These are phyloP conservation scores for Sugiyamaella lignohabitans DNA, from an alignment of 805 yeast species.

Conservation along the genomic window DNA sequence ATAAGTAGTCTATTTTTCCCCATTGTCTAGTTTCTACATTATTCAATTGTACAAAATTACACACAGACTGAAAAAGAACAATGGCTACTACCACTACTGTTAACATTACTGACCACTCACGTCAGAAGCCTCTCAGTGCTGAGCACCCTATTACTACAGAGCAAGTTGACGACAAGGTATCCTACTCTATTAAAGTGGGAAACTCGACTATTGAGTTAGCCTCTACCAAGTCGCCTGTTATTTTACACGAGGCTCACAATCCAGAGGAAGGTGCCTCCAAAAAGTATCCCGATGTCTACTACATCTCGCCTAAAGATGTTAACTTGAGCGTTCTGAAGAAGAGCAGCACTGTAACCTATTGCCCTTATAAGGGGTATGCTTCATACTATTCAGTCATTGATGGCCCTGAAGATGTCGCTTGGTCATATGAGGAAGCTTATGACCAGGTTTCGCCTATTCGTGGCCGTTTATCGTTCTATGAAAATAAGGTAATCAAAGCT, in stretches of 20 bases:
- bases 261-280: conserved; percentile 8
- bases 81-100: conserved; percentile 5
- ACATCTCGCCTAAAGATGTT: conserved; percentile 13
- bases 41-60: too few species aligned
- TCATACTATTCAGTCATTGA: conserved; percentile 12
- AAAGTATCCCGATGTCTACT: conserved; percentile 10
- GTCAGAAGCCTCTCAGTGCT: conserved; percentile 8
- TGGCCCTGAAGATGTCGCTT: conserved; percentile 13
- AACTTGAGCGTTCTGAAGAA: conserved; percentile 10
- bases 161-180: background rate
- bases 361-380: conserved; percentile 18
- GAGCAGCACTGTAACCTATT: conserved; percentile 12
- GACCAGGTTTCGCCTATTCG: conserved; percentile 8
- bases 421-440: conserved; percentile 16
- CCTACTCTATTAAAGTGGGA: background rate
- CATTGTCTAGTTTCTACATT: too few species aligned
- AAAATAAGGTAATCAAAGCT: conserved; percentile 6
- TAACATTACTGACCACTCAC: conserved; percentile 9
- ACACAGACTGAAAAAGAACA: too few species aligned
- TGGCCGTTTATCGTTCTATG: conserved; percentile 14
- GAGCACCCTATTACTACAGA: conserved; percentile 5
- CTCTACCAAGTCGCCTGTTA: conserved; percentile 1
- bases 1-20: too few species aligned
- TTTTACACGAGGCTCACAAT: conserved; percentile 8
- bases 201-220: conserved; percentile 5